These are phyloP conservation scores for Boletus vermiculosoides DNA, from an alignment of 768 basidiomycete species.

Conservation along the genomic window DNA sequence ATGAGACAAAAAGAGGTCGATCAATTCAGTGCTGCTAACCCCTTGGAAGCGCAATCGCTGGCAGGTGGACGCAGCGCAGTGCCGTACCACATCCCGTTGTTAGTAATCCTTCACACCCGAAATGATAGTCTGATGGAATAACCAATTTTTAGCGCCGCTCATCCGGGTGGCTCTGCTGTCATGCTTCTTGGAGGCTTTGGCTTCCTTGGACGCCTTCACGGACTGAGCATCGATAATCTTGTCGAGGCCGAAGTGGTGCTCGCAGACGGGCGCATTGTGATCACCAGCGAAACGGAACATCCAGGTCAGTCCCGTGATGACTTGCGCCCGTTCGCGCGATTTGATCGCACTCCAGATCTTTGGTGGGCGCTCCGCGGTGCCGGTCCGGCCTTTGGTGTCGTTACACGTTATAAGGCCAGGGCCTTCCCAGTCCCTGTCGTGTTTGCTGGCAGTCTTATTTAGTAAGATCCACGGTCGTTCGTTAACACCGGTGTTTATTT, in stretches of 20 bases:
- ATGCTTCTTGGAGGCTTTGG: constrained; percentile 90
- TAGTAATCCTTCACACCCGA: constrained; percentile 29
- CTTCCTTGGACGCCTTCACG: constrained; percentile 77
- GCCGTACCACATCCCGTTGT: constrained; percentile 83
- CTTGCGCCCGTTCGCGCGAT: background rate
- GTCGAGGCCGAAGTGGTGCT: constrained; percentile 92
- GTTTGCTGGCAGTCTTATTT: constrained; percentile 90
- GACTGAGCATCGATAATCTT: constrained; percentile 85
- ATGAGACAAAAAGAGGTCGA: constrained; percentile 85
- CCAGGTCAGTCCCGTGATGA: constrained; percentile 47
- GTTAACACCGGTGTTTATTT: constrained; percentile 1
- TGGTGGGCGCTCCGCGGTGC: constrained; percentile 89
- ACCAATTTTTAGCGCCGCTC: constrained; percentile 56
- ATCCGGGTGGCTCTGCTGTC: constrained; percentile 75
- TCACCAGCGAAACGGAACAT: constrained; percentile 69
- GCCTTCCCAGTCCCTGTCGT: constrained; percentile 89
- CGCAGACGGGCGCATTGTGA: constrained; percentile 83
- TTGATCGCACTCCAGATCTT: constrained; percentile 50
- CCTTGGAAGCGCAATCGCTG: constrained; percentile 56
- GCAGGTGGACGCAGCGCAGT: constrained; percentile 52
- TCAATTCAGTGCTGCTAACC: constrained; percentile 65
- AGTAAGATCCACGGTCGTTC: constrained; percentile 49
- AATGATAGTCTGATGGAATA: constrained; percentile 2
- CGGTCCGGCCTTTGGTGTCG: constrained; percentile 80
- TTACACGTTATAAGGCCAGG: constrained; percentile 84